phyloP scores from a whole-genome alignment of 306 rosid genomes.

The Quercus parvula region DNA sequence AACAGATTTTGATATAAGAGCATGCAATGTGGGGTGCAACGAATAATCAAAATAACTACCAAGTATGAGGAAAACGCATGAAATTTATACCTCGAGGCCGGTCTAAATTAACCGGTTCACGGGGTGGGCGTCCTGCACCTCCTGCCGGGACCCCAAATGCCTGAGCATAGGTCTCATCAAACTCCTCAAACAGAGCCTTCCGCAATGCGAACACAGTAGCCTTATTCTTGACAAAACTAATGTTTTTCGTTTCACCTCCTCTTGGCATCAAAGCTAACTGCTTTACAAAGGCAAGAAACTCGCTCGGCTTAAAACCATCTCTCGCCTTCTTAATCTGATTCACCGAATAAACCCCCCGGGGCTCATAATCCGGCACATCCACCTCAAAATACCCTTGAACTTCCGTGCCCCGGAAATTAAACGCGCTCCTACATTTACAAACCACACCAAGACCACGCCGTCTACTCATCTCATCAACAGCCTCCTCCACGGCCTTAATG shows the following conservation, averaged over 20 bases:
- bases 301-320: constrained; percentile 52
- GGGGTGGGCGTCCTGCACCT: constrained; percentile 50
- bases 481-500: constrained; percentile 86
- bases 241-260: constrained; percentile 43
- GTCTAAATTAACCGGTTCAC: constrained; percentile 21
- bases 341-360: constrained; percentile 65
- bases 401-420: constrained; percentile 47
- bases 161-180: constrained; percentile 93
- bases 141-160: constrained; percentile 70
- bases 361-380: constrained; percentile 84
- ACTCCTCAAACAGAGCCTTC: constrained; percentile 74
- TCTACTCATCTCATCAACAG: constrained; percentile 78
- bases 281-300: constrained; percentile 62
- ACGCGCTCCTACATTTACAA: constrained; percentile 72
- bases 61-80: constrained; percentile 10
- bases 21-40: neutral
- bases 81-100: constrained; percentile 72
- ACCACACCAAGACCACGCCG: constrained; percentile 64
- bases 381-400: constrained; percentile 66
- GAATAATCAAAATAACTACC: neutral
- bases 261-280: constrained; percentile 63
- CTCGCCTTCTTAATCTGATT: constrained; percentile 62
- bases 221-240: constrained; percentile 53
- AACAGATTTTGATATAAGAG: neutral
- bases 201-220: constrained; percentile 60